phyloP scores from a whole-genome alignment of 805 yeast species.

The Ascoidea rubescens region DNA sequence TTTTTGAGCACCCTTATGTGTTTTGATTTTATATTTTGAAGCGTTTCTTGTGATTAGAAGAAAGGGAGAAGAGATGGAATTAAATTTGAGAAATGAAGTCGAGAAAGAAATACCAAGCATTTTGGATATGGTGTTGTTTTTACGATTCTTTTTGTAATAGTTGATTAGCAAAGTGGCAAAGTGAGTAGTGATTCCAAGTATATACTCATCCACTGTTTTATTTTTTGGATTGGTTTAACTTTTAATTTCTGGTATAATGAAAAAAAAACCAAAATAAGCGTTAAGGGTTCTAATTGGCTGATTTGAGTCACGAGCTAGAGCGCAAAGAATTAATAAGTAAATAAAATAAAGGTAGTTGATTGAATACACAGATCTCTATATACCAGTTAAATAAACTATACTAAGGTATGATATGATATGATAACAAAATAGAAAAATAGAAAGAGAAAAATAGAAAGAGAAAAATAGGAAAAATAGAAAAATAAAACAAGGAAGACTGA shows the following conservation, averaged over 20 bases:
- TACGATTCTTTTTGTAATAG: neutral
- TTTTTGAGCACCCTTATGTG: conserved; percentile 79
- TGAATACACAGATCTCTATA: neutral
- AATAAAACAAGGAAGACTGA: neutral
- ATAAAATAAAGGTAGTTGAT: neutral
- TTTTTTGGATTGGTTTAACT: too few species aligned
- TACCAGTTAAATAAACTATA: neutral
- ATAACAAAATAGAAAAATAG: neutral
- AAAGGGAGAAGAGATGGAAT: too few species aligned
- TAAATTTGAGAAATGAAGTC: neutral
- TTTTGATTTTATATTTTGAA: conserved; percentile 31
- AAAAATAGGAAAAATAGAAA: neutral
- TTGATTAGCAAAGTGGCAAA: neutral
- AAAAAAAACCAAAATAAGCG: too few species aligned
- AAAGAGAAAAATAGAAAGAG: neutral
- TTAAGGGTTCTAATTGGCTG: too few species aligned
- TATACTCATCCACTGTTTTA: too few species aligned
- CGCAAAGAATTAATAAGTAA: too few species aligned
- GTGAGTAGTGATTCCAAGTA: too few species aligned
- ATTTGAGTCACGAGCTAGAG: too few species aligned
- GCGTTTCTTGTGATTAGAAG: too few species aligned
- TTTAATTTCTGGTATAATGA: too few species aligned
- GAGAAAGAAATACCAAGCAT: neutral
- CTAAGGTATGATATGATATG: neutral
- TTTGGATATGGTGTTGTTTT: neutral